Evolutionary conservation across 306 rosid genomes (phyloP), one percentile per base, ranked within the genome.

Genomic region (Medicago arabica): DNA sequence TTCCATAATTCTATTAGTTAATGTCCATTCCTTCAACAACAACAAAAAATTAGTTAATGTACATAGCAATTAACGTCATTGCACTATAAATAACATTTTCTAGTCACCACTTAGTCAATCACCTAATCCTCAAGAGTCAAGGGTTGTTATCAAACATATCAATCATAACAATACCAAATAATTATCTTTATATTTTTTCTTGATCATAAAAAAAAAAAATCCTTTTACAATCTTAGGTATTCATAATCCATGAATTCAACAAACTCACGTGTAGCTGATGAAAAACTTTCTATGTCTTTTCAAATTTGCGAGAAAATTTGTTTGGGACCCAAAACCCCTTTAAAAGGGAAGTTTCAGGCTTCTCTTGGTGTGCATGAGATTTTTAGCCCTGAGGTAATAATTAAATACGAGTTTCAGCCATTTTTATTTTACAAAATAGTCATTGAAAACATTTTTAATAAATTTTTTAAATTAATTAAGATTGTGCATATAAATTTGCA

Each of bases 281-380:
- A 79, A 57, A 59, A 72, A 25, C 41, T 75, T 36, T 36, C 80
- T 0, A 69, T 50, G 16, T 23, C 69, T 28, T 43, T 34, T 49
- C 71, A 69, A 16, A 76, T 53, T 12, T 28, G 61, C 47, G 78
- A 69, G 9, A 76, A 55, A 19, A 12, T 0, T 11, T 14, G 25
- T 47, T 44, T 25, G 60, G 11, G 23, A 41, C 7, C 16, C 17
- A 72, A 72, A 28, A 76, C 71, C 8, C 71, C 83, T 57, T 36
- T 59, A 19, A 4, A 64, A 67, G 50, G 62, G 6, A 85, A 36
- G 31, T 61, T 80, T 84, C 77, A 66, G 72, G 68, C 77, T 75
- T 74, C 73, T 72, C 40, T 86, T 57, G 92, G 92, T 69, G 81
- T 72, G 21, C 86, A 84, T 19, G 92, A 89, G 55, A 34, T 82